Conservation (phyloP, 805 yeast species). For the Candida jianshihensis region DNA sequence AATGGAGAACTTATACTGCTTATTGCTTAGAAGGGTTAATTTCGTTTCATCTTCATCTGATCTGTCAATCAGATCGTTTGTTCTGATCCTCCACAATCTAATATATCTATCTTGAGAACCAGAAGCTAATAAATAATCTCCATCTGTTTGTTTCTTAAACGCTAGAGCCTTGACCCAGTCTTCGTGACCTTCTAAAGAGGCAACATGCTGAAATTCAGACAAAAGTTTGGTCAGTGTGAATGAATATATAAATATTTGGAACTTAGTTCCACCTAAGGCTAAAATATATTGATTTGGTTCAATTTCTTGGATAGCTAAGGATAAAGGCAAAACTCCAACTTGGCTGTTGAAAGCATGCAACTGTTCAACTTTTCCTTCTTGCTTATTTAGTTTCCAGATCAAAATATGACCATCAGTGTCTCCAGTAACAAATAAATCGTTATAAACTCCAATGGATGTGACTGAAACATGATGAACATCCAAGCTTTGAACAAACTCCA, state of each 20-base stretch:
- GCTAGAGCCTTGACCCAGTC: conserved; percentile 86
- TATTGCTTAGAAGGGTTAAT: conserved; percentile 57
- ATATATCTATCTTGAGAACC: conserved; percentile 93
- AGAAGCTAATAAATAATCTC: conserved; percentile 65
- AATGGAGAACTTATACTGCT: conserved; percentile 54
- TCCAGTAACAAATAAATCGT: conserved; percentile 47
- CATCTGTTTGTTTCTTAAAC: conserved; percentile 40
- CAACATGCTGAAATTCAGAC: conserved; percentile 30
- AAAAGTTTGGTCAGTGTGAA: conserved; percentile 24
- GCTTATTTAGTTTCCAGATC: conserved; percentile 39
- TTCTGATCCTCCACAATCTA: conserved; percentile 74
- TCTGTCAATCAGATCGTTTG: conserved; percentile 48
- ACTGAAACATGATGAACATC: conserved; percentile 44
- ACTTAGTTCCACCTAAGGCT: conserved; percentile 70
- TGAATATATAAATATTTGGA: conserved; percentile 46
- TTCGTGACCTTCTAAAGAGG: conserved; percentile 81
- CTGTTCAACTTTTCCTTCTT: conserved; percentile 19
- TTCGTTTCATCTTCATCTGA: conserved; percentile 47
- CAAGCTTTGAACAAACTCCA: conserved; percentile 25
- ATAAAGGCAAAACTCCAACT: conserved; percentile 43
- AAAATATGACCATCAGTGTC: conserved; percentile 53
- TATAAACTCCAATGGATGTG: conserved; percentile 39
- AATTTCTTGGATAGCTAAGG: conserved; percentile 29
- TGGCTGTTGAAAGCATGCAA: conserved; percentile 29
- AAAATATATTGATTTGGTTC: conserved; percentile 33